These are phyloP conservation scores for Orobanche coerulescens DNA, from an alignment of 257 asterid genomes.

Conservation along the genomic window DNA sequence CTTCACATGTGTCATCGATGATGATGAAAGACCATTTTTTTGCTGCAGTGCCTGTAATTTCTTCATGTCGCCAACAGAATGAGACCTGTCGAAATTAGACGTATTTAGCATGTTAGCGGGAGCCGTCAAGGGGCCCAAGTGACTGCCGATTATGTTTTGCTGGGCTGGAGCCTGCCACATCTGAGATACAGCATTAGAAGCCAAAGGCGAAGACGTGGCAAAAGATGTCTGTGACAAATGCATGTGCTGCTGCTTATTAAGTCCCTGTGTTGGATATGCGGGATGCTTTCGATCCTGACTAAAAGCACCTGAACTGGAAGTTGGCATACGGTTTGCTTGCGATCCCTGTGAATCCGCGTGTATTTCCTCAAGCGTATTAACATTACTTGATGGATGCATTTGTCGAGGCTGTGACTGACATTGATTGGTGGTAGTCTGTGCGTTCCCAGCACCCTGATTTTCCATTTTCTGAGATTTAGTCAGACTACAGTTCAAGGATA, in stretches of 20 bases:
- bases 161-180: constrained; percentile 57
- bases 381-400: constrained; percentile 39
- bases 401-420: constrained; percentile 48
- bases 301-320: constrained; percentile 37
- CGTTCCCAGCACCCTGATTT: constrained; percentile 48
- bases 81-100: constrained; percentile 54
- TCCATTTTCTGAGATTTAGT: constrained; percentile 21
- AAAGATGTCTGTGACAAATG: constrained; percentile 58
- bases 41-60: constrained; percentile 38
- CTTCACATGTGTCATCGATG: constrained; percentile 52
- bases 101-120: constrained; percentile 40
- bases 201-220: constrained; percentile 45
- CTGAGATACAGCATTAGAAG: constrained; percentile 51
- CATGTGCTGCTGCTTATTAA: constrained; percentile 65
- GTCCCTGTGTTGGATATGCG: constrained; percentile 48
- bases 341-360: constrained; percentile 47
- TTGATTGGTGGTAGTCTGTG: constrained; percentile 41
- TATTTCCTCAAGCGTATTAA: constrained; percentile 45
- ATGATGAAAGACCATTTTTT: constrained; percentile 29
- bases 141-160: constrained; percentile 41
- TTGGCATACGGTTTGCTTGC: constrained; percentile 39
- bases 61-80: constrained; percentile 46
- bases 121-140: constrained; percentile 41
- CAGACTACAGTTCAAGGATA: constrained; percentile 13
- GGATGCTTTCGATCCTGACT: constrained; percentile 66